Evolutionary conservation across 225 moss, liverwort and hornwort species (phyloP), one percentile per base, ranked within the genome.

Genomic region (Antitrichia curtipendula): DNA sequence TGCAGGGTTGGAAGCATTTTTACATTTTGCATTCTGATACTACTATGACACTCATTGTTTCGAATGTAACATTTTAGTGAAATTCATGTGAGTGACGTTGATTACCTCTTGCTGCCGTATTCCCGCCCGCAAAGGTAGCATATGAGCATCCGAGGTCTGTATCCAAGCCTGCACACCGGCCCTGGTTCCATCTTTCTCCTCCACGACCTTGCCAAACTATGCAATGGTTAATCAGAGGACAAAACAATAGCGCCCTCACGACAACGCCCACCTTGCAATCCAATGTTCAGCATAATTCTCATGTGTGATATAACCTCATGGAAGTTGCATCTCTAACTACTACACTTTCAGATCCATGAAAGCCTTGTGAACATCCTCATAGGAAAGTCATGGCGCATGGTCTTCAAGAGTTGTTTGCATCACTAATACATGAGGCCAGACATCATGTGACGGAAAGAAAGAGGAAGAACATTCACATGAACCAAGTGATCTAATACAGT

Each of bases 61-160:
- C 66, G 38, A 40, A 28, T 63, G 23, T 5, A 70, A 47, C 12
- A 23, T 62, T 43, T 54, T 40, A 66, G 45, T 68, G 53, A 87
- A 81, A 63, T 66, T 68, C 69, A 81, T 54, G 60, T 45, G 52
- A 79, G 72, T n/a, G 40, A 78, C 17, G 64, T 65, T 49, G 36
- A 43, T 28, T 73, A 96, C 96, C 97, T 97, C 90, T 89, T 96
- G 86, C 91, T 95, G 53, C 97, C 97, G 28, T 94, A 97, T 87
- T 97, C 95, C 13, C 94, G 91, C 63, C 96, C 94, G 66, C 97
- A 97, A 85, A 95, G 88, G 83, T 97, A 96, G 90, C 97, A 97
- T 89, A 95, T 93, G 72, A 96, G 93, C 97, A 96, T 95, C 45
- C 91, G 91, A 75, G 96, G 97, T 36, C 96, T 91, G 45, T 82